Evolutionary conservation across 2,329 filamentous ascomycete species (phyloP).

Genomic region (Podosphaera xanthii): DNA sequence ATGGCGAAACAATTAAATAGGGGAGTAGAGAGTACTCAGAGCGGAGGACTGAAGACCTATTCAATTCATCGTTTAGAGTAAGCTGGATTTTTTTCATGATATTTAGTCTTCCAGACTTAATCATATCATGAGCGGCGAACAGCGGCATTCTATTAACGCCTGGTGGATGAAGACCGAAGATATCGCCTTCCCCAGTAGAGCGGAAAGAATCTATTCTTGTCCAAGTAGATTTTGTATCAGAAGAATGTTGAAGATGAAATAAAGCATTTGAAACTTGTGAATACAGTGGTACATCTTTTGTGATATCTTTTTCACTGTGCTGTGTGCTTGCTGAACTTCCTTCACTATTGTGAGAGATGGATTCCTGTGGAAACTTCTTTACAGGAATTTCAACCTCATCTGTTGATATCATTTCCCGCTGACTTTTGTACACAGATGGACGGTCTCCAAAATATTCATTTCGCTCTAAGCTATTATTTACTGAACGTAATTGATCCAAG

Average conservation of each 20-base stretch:
- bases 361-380: constrained; percentile 3
- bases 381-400: constrained; percentile 5
- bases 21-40: constrained; percentile 14
- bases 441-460: constrained; percentile 9
- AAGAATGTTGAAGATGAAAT: constrained; percentile 6
- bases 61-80: constrained; percentile 8
- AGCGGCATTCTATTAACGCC: no score
- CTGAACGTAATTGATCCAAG: constrained; percentile 10
- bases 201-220: constrained; percentile 18
- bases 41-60: constrained; percentile 2
- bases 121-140: not conserved
- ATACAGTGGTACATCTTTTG: constrained; percentile 12
- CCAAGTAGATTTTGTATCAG: constrained; percentile 30
- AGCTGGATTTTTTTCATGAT: constrained; percentile 5
- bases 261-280: constrained; percentile 10
- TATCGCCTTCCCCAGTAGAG: not conserved
- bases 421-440: not conserved
- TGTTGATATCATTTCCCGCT: not conserved
- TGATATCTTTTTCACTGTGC: not conserved
- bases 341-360: not conserved
- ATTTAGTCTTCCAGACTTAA: not conserved
- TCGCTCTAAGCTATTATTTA: constrained; percentile 7
- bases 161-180: not conserved
- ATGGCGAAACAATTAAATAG: constrained; percentile 15
- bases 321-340: not conserved